Evolutionary conservation across 140 eudicot species (phyloP), one percentile per base, ranked within the genome.

Genomic region (Erigeron philadelphicus): DNA sequence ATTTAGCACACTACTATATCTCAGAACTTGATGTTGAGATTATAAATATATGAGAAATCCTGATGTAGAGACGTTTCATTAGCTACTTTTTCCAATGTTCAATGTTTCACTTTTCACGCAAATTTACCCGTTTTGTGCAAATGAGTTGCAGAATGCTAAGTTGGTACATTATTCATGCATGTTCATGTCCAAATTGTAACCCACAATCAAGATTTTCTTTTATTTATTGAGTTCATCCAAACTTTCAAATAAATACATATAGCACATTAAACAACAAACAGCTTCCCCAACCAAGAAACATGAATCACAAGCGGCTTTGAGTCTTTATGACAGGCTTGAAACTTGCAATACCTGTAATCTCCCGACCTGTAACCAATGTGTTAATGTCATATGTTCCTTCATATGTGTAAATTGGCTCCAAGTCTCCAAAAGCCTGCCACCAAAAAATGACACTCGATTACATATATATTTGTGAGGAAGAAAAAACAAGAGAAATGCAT

Each of bases 341-440:
- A 78, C 98, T 93, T 38, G 98, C 93, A 73, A 93, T 81, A 17
- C 95, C 95, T 7, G 98, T 93, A 54, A 93, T 67, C 70, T 91
- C 97, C 65, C 98, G 76, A 13, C 93, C 98, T 0, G 98, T 89
- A 45, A 93, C 90, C 82, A 93, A 72, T 6, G 93, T 89, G 87
- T 93, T 93, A 78, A 93, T 93, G 70, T 93, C 98, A 47, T 93
- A 93, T 0, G 98, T 93, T 53, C 98, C 98, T 81, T 93, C 98
- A 25, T 77, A 93, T 7, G 98, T 89, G 80, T 93, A 93, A 62
- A 93, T 93, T 4, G 98, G 98, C 82, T 93, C 98, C 88, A 93
- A 78, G 73, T 93, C 98, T 49, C 96, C 88, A 79, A 93, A 93
- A 31, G 98, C 98, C 98, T 93, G 85, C 12, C 59, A 75, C 41